These are phyloP conservation scores for Chloris gayana DNA, from an alignment of 176 grass and related monocot species.

Conservation along the genomic window DNA sequence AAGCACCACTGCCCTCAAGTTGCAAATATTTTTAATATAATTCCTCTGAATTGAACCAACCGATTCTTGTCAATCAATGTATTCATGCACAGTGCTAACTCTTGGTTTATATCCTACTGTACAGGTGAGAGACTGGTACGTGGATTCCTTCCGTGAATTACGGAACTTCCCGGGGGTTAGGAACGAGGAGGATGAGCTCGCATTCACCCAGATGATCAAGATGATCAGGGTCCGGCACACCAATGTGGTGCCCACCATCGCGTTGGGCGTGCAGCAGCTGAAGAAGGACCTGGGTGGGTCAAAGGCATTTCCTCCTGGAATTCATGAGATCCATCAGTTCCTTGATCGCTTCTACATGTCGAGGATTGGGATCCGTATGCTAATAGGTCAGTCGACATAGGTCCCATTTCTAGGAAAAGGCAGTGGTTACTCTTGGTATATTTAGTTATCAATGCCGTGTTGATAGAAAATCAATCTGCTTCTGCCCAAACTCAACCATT, in stretches of 20 bases:
- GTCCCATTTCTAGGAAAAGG: not conserved
- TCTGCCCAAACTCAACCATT: not conserved
- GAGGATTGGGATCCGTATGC: constrained; percentile 94
- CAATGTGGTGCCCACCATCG: constrained; percentile 93
- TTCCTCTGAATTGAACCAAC: not conserved
- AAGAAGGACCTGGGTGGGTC: constrained; percentile 66
- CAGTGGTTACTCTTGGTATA: not conserved
- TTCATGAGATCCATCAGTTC: constrained; percentile 85
- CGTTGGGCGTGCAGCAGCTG: constrained; percentile 81
- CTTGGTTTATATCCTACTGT: constrained; percentile 3
- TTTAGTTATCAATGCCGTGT: constrained; percentile 14
- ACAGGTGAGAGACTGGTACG: constrained; percentile 87
- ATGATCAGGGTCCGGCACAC: constrained; percentile 92
- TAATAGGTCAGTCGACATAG: constrained; percentile 65
- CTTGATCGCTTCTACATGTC: constrained; percentile 97
- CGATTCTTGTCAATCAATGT: not conserved
- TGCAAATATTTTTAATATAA: constrained; percentile 12
- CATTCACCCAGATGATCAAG: constrained; percentile 88
- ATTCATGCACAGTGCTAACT: constrained; percentile 13
- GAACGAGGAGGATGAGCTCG: constrained; percentile 52
- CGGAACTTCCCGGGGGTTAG: constrained; percentile 73
- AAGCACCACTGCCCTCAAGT: constrained; percentile 21
- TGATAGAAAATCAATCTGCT: constrained; percentile 20
- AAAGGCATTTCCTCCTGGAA: constrained; percentile 42
- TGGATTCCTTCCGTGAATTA: constrained; percentile 80